Percentiles rank a stretch among this genome's conserved stretches.
phyloP scores from a whole-genome alignment of 163 green algal genomes.

The Chlamydomonas reinhardtii region DNA sequence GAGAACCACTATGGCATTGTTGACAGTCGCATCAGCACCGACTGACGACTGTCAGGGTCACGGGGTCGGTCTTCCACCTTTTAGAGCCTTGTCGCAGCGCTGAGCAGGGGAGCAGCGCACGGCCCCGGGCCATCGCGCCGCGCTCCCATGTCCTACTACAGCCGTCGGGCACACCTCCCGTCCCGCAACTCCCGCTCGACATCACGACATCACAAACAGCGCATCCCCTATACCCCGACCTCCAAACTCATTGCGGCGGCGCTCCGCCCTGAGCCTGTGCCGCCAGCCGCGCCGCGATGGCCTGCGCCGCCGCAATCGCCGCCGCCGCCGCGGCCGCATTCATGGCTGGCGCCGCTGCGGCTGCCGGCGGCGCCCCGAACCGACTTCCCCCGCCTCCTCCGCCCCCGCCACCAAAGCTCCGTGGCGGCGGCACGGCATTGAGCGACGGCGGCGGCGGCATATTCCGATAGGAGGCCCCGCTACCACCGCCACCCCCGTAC shows the following conservation, averaged over 20 bases:
- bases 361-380: slow-evolving; percentile 18
- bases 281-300: slow-evolving; percentile 75
- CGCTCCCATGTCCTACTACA: too few relatives aligned
- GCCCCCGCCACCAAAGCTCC: background rate
- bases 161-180: too few relatives aligned
- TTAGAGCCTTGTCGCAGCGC: too few relatives aligned
- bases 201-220: too few relatives aligned
- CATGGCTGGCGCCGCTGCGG: background rate
- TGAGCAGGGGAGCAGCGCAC: too few relatives aligned
- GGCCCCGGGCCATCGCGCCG: too few relatives aligned
- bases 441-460: slow-evolving; percentile 45
- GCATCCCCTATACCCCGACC: too few relatives aligned
- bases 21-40: too few relatives aligned
- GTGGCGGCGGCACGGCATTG: slow-evolving; percentile 24
- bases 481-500: background rate
- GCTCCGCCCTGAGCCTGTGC: slow-evolving; percentile 36
- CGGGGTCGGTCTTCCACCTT: too few relatives aligned
- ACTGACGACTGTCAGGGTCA: too few relatives aligned
- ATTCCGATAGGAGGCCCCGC: slow-evolving; percentile 24
- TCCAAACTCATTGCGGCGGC: background rate
- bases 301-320: slow-evolving; percentile 75
- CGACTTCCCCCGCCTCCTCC: background rate
- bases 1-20: too few relatives aligned
- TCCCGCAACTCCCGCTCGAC: too few relatives aligned
- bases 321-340: slow-evolving; percentile 44